Conservation (phyloP, 768 basidiomycete species). For the Mrakia frigida region DNA sequence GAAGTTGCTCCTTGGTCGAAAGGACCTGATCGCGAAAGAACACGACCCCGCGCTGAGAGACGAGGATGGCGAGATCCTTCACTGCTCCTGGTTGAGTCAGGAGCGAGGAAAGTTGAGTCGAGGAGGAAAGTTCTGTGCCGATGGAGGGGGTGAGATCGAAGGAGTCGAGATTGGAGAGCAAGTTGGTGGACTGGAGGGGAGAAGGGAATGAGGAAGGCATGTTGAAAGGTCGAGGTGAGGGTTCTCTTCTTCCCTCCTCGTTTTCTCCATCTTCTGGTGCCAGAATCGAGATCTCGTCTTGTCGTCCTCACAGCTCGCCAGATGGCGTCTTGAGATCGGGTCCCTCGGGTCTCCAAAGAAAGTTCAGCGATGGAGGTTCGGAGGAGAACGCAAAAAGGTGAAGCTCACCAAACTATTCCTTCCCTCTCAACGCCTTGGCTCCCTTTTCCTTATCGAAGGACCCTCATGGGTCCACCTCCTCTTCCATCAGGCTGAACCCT, state of each 20-base stretch:
- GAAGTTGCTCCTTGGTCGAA: slow-evolving; percentile 52
- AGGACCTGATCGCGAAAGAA: slow-evolving; percentile 60
- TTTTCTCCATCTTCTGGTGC: not conserved
- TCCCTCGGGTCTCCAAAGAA: not conserved
- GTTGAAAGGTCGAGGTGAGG: not conserved
- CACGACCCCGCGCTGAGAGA: slow-evolving; percentile 54
- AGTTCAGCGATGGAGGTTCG: not conserved
- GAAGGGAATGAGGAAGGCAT: not conserved
- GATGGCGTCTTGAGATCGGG: not conserved
- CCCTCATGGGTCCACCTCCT: not conserved
- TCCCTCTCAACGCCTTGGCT: not conserved
- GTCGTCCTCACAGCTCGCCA: not conserved
- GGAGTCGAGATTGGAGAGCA: not conserved
- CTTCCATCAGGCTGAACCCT: too few relatives aligned
- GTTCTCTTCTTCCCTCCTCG: not conserved
- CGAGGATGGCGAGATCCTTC: slow-evolving; percentile 54
- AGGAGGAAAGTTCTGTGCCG: slow-evolving; percentile 53
- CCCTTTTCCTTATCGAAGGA: not conserved
- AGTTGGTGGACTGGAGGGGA: not conserved
- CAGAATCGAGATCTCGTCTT: not conserved
- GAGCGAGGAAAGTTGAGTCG: slow-evolving; percentile 51
- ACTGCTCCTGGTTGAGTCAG: slow-evolving; percentile 47
- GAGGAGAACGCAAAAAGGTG: not conserved
- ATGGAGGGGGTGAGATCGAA: slow-evolving; percentile 51
- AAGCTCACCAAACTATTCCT: not conserved